Evolutionary conservation across 1,284 basidiomycete species (phyloP).

Genomic region (Stygiomarasmius scandens): DNA sequence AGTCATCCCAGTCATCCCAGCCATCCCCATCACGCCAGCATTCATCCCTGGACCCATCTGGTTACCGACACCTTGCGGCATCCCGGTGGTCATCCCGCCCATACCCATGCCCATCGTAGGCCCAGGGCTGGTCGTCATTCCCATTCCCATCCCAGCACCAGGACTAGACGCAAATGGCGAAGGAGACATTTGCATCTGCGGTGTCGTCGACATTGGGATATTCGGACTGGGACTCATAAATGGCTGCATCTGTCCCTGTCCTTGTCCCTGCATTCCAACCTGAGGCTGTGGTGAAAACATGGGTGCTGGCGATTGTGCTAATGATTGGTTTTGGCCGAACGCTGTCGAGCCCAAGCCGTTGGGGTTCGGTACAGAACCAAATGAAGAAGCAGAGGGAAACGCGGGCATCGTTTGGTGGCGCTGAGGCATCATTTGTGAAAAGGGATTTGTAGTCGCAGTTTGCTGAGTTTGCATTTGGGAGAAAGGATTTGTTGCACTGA

Average conservation of each 20-base stretch:
- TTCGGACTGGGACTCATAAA: slow-evolving; percentile 31
- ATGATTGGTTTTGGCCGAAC: slow-evolving; percentile 29
- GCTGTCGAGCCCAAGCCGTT: slow-evolving; percentile 17
- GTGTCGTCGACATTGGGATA: slow-evolving; percentile 20
- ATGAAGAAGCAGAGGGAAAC: slow-evolving; percentile 27
- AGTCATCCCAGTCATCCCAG: slow-evolving; percentile 3
- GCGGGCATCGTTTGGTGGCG: slow-evolving; percentile 19
- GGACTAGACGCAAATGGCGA: slow-evolving; percentile 24
- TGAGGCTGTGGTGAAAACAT: slow-evolving; percentile 15
- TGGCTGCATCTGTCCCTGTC: slow-evolving; percentile 3
- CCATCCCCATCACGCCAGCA: slow-evolving; percentile 1
- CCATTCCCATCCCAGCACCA: slow-evolving; percentile 21
- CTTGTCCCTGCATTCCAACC: not conserved
- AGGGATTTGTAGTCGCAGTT: slow-evolving; percentile 17
- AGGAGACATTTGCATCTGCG: slow-evolving; percentile 23
- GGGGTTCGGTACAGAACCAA: slow-evolving; percentile 26
- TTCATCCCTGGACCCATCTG: not conserved
- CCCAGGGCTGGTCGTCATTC: slow-evolving; percentile 22
- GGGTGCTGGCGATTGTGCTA: slow-evolving; percentile 9
- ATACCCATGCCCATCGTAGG: slow-evolving; percentile 23
- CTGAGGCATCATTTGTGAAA: slow-evolving; percentile 18
- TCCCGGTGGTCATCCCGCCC: slow-evolving; percentile 12
- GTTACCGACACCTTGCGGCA: not conserved
- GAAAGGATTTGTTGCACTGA: slow-evolving; percentile 23
- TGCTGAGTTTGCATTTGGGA: slow-evolving; percentile 22